Base-by-base conservation (phyloP, 1,139 yeast genomes). In the Yamadazyma pseudoaaseri region DNA sequence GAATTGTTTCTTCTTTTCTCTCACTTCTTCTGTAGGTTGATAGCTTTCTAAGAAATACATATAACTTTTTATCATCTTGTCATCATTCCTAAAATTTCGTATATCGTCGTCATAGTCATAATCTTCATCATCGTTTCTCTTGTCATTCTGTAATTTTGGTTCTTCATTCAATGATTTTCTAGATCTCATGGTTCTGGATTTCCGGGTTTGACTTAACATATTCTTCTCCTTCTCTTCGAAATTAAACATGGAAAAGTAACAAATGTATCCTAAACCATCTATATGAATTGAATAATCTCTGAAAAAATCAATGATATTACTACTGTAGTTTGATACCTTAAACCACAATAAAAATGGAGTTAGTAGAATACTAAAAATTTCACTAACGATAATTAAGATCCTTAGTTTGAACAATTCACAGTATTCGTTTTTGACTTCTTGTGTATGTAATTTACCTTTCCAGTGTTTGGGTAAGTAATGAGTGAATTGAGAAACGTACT, bases 261-360 rank as follows among this genome's bases (percentile, higher is more conserved):
- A 92, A 23, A 92, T 95, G 51, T 90, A 85, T 0, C 98, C 99
- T 29, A 92, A 65, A 0, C 97, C 97, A 60, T 90, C 97, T 30
- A 90, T 87, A 55, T 90, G 94, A 9, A 89, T 80, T 8, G 95
- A 81, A 47, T 78, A 83, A 41, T 92, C 97, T 37, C 97, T 62
- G 58, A 90, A 86, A 51, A 92, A 92, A 53, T 92, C 97, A 24
- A 92, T 76, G 27, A 92, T 83, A 23, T 77, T 69, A 21, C 86
- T 90, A 11, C 92, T 70, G 30, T 78, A 73, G 32, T 71, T 71
- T 10, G 96, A 87, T 18, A 92, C 65, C 20, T 87, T 79, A 53
- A 83, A 81, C 86, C 96, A 89, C 14, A 92, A 64, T 11, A 94
- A 76, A 43, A 87, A 85, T 1, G 98, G 99, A 0, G 96, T 83